Conservation (phyloP, 306 rosid genomes). For the Castanospermum australe region DNA sequence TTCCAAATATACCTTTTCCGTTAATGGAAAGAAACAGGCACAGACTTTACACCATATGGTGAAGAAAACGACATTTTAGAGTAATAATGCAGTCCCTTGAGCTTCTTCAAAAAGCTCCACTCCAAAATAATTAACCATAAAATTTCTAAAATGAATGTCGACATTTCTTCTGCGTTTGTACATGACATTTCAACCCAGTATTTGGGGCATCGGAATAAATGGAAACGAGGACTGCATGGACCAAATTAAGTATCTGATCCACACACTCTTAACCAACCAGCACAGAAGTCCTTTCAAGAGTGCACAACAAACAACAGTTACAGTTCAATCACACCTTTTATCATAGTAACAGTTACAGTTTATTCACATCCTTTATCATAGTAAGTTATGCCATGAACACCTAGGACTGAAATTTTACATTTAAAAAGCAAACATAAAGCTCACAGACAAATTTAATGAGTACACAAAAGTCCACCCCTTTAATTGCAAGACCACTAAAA, state of each 20-base stretch:
- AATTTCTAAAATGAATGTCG: slow-evolving; percentile 15
- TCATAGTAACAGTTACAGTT: neutral
- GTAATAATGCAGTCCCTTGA: slow-evolving; percentile 14
- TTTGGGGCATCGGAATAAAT: slow-evolving; percentile 11
- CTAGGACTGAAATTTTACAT: neutral
- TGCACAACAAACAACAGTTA: too few species aligned
- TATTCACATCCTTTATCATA: neutral
- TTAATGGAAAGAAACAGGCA: slow-evolving; percentile 38
- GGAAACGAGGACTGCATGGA: neutral
- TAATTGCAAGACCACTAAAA: neutral
- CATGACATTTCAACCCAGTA: slow-evolving; percentile 6
- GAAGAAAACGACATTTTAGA: slow-evolving; percentile 40
- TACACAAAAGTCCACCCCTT: neutral
- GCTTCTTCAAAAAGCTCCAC: slow-evolving; percentile 35
- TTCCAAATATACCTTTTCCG: slow-evolving; percentile 30
- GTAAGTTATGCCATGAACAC: neutral
- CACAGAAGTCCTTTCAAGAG: neutral
- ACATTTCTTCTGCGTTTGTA: neutral
- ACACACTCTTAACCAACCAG: neutral
- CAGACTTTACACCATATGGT: slow-evolving; percentile 37
- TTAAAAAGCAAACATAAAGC: neutral
- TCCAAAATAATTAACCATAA: neutral
- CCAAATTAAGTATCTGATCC: slow-evolving; percentile 21
- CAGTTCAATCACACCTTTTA: neutral
- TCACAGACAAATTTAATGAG: neutral